Percentiles rank a stretch among this genome's conserved stretches.
These are phyloP conservation scores for Ganoderma resinaceum DNA, from an alignment of 1,284 basidiomycete genomes.

Conservation along the genomic window DNA sequence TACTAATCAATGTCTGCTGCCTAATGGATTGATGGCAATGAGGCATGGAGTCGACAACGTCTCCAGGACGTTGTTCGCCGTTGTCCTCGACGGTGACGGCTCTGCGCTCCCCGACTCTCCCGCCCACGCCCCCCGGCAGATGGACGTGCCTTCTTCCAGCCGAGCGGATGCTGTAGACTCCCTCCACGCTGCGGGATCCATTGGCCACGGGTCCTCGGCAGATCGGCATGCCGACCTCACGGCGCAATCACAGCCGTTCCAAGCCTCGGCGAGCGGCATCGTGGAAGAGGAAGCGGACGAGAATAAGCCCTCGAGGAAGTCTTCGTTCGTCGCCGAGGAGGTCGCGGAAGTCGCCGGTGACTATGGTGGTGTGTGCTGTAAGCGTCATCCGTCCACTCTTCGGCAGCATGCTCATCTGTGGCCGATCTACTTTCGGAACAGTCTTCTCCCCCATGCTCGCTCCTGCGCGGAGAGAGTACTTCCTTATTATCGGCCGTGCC, in stretches of 20 bases:
- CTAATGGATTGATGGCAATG: not conserved
- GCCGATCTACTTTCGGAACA: conserved; percentile 6
- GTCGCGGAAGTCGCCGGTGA: conserved; percentile 7
- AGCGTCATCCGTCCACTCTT: conserved; percentile 1
- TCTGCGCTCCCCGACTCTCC: not conserved
- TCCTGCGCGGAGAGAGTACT: conserved; percentile 31
- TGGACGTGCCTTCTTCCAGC: conserved; percentile 25
- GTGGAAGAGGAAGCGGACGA: conserved; percentile 12
- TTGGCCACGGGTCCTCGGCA: conserved; percentile 30
- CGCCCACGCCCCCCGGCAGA: conserved; percentile 10
- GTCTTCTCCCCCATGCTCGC: conserved; percentile 36
- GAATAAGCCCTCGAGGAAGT: conserved; percentile 25
- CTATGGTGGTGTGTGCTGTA: conserved; percentile 21
- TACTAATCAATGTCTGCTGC: not conserved
- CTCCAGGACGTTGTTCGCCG: conserved; percentile 8
- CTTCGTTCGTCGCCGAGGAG: conserved; percentile 26
- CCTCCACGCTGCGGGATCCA: conserved; percentile 26
- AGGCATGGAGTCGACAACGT: not conserved
- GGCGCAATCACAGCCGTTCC: conserved; percentile 24
- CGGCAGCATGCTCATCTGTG: not conserved
- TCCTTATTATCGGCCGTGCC: conserved; percentile 32
- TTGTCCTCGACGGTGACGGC: conserved; percentile 12
- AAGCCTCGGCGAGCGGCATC: conserved; percentile 25
- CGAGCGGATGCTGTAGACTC: conserved; percentile 26
- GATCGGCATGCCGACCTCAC: conserved; percentile 29